Evolutionary conservation across 768 basidiomycete species (phyloP), one percentile per base, ranked within the genome.

Genomic region (Pleurotus sapidus): DNA sequence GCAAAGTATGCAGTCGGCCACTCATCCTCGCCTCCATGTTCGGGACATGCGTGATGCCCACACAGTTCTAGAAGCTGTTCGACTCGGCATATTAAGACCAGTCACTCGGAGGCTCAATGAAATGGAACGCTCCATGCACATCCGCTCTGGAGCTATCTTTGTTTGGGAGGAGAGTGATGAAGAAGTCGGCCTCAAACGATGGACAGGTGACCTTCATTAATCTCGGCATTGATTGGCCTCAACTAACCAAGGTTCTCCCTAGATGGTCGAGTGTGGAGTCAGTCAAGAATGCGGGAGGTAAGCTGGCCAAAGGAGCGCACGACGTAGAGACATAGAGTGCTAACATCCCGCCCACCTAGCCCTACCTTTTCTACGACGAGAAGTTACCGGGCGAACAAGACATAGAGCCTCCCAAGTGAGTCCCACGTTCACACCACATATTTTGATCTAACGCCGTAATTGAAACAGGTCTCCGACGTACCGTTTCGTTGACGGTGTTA

Each of bases 131-230:
- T 71, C 75, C 5, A 78, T 67, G 50, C 78, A 77, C 62, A 82
- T 88, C 57, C 75, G 73, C 48, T 81, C 84, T 5, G 86, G 86
- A 3, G 79, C 84, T 3, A 75, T 87, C 25, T 88, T 87, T 64
- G 84, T 87, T 46, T 88, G 87, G 87, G 79, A 84, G 63, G 86
- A 88, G 68, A 79, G 79, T 60, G 84, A 87, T 49, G 84, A 86
- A 59, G 85, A 86, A 49, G 76, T 76, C 49, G 85, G 86, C 9
- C 70, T 87, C 49, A 86, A 84, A 65, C 73, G 86, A 60, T 87
- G 86, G 86, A 88, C 86, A 49, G 78, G 77, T 77, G 62, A 57
- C 25, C 14, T 48, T 18, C 17, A 14, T 38, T 30, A 12, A 42
- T 30, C n/a, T 37, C 30, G 8, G 30, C 30, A 34, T 15, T 8